Conservation (phyloP, 495 filamentous ascomycete species). For the Podospora conica region DNA sequence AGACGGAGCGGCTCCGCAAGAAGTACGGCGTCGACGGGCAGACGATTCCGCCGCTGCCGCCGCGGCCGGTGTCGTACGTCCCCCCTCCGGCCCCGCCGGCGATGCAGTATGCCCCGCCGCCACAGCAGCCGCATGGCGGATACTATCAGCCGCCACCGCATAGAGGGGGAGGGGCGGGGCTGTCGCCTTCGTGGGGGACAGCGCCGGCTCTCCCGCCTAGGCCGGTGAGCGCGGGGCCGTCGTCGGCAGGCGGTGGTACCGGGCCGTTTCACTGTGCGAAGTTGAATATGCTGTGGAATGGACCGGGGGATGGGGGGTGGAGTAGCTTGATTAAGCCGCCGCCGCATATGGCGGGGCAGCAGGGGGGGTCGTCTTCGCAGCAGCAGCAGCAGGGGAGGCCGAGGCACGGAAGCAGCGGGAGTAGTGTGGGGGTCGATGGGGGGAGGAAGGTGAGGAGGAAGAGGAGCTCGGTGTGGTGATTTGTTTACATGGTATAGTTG, state of each 20-base stretch:
- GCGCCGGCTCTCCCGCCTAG: slow-evolving; percentile 32
- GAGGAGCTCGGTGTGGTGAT: slow-evolving; percentile 36
- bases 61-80: background rate
- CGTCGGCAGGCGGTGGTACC: background rate
- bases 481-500: background rate
- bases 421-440: slow-evolving; percentile 20
- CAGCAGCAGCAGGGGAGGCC: slow-evolving; percentile 13
- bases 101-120: slow-evolving; percentile 3
- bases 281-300: slow-evolving; percentile 28
- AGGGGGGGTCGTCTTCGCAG: slow-evolving; percentile 5
- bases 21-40: slow-evolving; percentile 59
- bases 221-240: slow-evolving; percentile 39
- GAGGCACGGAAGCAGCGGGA: slow-evolving; percentile 17
- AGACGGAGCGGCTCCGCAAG: slow-evolving; percentile 74
- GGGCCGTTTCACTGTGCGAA: slow-evolving; percentile 23
- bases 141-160: slow-evolving; percentile 16
- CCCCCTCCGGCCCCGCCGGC: slow-evolving; percentile 16
- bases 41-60: slow-evolving; percentile 25
- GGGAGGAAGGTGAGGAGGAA: slow-evolving; percentile 39
- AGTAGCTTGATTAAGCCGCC: slow-evolving; percentile 8
- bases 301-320: slow-evolving; percentile 7
- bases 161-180: background rate
- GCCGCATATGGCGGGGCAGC: slow-evolving; percentile 18
- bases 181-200: background rate
- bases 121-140: background rate